A percentile compares a stretch with the other conserved stretches of the same genome.
Evolutionary conservation across 805 yeast genomes (phyloP).

Genomic region (Candida railenensis): DNA sequence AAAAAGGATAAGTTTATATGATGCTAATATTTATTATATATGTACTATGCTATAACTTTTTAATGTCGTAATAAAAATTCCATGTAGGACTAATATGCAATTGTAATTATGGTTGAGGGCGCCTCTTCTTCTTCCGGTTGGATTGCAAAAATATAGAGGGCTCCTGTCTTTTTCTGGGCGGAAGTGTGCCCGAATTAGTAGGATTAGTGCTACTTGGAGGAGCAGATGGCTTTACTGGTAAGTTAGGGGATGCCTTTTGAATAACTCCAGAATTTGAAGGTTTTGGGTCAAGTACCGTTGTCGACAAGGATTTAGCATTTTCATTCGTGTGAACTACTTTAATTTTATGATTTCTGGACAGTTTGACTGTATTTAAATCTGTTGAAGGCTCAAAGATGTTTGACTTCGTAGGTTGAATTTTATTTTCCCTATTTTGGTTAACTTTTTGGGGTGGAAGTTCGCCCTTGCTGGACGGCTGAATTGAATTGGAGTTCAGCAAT

Average conservation of each 20-base stretch:
- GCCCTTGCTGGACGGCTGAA: background rate
- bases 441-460: background rate
- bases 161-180: constrained; percentile 3
- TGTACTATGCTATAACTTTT: background rate
- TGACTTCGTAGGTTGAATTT: background rate
- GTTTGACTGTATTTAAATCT: background rate
- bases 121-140: constrained; percentile 1
- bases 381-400: background rate
- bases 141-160: background rate
- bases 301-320: background rate
- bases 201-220: background rate
- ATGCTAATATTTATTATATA: background rate
- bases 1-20: background rate
- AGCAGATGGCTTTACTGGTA: background rate
- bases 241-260: background rate
- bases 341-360: background rate
- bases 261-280: background rate
- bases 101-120: background rate
- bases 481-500: background rate
- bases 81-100: background rate
- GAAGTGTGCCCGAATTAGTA: constrained; percentile 3
- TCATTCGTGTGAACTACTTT: background rate
- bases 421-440: background rate
- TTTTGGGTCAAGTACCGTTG: background rate
- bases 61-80: background rate